Evolutionary conservation across 2,329 filamentous ascomycete genomes (phyloP).

Genomic region (Macrophomina pseudophaseolina): DNA sequence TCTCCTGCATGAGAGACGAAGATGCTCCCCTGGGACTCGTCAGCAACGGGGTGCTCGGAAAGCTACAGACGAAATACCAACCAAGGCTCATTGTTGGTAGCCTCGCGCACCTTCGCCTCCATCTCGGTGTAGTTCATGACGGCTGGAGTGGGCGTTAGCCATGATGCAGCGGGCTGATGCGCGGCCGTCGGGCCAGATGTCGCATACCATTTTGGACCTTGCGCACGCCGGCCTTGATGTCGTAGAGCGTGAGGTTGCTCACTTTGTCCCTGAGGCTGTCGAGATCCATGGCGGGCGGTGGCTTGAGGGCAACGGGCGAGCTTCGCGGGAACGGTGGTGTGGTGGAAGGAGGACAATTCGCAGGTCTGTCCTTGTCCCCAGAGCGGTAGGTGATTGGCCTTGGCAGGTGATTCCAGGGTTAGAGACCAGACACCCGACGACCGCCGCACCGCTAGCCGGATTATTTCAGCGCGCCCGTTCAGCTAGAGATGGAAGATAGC

Average conservation of each 20-base stretch:
- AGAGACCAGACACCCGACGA: not conserved
- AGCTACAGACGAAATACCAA: slow-evolving; percentile 68
- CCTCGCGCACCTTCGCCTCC: slow-evolving; percentile 69
- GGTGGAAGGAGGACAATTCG: slow-evolving; percentile 3
- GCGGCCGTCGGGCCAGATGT: slow-evolving; percentile 26
- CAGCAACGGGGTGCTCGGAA: slow-evolving; percentile 24
- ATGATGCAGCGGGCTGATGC: not conserved
- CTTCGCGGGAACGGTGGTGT: slow-evolving; percentile 10
- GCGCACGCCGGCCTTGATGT: slow-evolving; percentile 90
- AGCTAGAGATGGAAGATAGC: too few relatives aligned
- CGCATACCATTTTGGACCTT: slow-evolving; percentile 93
- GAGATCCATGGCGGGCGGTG: slow-evolving; percentile 72
- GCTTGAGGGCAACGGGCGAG: not conserved
- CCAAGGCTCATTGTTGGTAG: slow-evolving; percentile 99
- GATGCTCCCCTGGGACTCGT: slow-evolving; percentile 62
- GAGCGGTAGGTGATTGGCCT: slow-evolving; percentile 10
- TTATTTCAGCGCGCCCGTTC: not conserved
- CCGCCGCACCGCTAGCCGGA: not conserved
- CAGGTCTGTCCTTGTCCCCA: slow-evolving; percentile 6
- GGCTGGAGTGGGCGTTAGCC: slow-evolving; percentile 59
- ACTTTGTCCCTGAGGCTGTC: slow-evolving; percentile 84
- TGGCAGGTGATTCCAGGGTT: slow-evolving; percentile 16
- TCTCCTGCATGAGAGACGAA: slow-evolving; percentile 92
- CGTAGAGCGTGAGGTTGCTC: slow-evolving; percentile 90
- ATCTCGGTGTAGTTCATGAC: slow-evolving; percentile 99